Percentiles rank a stretch among this genome's conserved stretches.
Conservation (phyloP, 148 eudicot genomes). For the Chenopodium suecicum region DNA sequence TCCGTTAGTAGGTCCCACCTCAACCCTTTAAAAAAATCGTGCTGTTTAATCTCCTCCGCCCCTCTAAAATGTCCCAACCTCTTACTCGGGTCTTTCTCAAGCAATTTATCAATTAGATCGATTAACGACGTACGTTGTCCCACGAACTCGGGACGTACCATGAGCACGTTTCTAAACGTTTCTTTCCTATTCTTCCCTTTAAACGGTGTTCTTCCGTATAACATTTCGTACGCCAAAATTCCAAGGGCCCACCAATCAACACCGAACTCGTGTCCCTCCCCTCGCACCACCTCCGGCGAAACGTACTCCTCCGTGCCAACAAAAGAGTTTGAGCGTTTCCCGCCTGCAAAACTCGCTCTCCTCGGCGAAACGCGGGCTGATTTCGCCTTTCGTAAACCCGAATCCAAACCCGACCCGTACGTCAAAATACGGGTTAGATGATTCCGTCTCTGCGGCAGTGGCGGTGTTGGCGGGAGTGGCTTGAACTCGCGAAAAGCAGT, state of each 20-base stretch:
- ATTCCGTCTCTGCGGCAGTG: constrained; percentile 7
- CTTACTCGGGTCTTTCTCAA: constrained; percentile 64
- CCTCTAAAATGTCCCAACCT: constrained; percentile 64
- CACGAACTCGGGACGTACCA: constrained; percentile 39
- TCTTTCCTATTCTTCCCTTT: constrained; percentile 68
- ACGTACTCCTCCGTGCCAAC: constrained; percentile 85
- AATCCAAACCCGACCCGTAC: constrained; percentile 18
- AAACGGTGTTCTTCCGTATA: constrained; percentile 83
- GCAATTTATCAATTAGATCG: constrained; percentile 60
- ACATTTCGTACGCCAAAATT: constrained; percentile 69
- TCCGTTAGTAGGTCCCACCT: constrained; percentile 73
- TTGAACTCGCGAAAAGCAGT: constrained; percentile 2
- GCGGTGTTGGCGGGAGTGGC: not conserved
- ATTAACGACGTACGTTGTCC: constrained; percentile 54
- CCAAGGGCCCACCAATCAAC: constrained; percentile 98
- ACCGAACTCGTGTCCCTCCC: constrained; percentile 69
- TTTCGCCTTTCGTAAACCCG: constrained; percentile 41
- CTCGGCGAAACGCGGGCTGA: constrained; percentile 69
- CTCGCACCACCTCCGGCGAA: constrained; percentile 77
- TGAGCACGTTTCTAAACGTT: constrained; percentile 56
- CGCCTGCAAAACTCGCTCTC: constrained; percentile 30
- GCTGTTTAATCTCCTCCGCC: constrained; percentile 64
- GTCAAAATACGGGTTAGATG: constrained; percentile 28
- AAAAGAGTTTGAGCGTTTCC: constrained; percentile 63
- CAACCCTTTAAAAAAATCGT: constrained; percentile 65